Percentiles rank a stretch among this genome's conserved stretches.
phyloP scores from a whole-genome alignment of 768 basidiomycete species.

The Mycena metata region DNA sequence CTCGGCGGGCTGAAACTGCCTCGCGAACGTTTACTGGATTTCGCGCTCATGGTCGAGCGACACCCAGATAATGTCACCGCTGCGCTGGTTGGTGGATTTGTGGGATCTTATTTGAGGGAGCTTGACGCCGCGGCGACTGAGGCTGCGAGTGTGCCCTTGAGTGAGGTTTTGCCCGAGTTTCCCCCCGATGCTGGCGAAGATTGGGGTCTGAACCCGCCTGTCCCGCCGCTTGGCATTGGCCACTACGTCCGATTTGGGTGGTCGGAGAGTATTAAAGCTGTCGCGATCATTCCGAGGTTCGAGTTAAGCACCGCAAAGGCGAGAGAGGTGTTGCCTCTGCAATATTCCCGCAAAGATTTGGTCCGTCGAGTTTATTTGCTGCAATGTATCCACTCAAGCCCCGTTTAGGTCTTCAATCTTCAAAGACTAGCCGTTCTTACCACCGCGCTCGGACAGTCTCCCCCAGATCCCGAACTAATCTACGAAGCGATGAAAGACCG shows the following conservation, averaged over 20 bases:
- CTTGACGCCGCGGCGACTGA: slow-evolving; percentile 84
- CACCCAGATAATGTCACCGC: slow-evolving; percentile 99
- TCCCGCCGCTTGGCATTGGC: slow-evolving; percentile 91
- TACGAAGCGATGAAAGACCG: slow-evolving; percentile 99
- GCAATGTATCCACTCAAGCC: slow-evolving; percentile 11
- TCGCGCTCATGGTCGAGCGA: slow-evolving; percentile 98
- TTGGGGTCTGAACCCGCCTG: slow-evolving; percentile 92
- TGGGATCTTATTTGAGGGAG: slow-evolving; percentile 95
- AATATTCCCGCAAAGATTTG: slow-evolving; percentile 91
- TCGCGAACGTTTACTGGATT: slow-evolving; percentile 86
- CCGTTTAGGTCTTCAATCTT: slow-evolving; percentile 91
- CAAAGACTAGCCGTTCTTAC: slow-evolving; percentile 97
- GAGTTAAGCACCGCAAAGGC: slow-evolving; percentile 98
- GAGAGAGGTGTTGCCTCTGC: slow-evolving; percentile 85
- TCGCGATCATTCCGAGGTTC: slow-evolving; percentile 95
- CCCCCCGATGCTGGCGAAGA: slow-evolving; percentile 92
- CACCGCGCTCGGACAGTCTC: slow-evolving; percentile 89
- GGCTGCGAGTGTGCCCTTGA: slow-evolving; percentile 91
- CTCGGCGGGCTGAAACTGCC: slow-evolving; percentile 82
- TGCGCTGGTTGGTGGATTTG: slow-evolving; percentile 95
- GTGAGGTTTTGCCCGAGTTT: slow-evolving; percentile 96
- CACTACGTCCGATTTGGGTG: slow-evolving; percentile 94
- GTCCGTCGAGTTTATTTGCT: slow-evolving; percentile 61
- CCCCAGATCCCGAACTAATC: slow-evolving; percentile 95
- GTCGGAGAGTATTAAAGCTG: slow-evolving; percentile 86